These are phyloP conservation scores for Creolimax fragrantissima DNA, from an alignment of 78 protist species.

Conservation along the genomic window DNA sequence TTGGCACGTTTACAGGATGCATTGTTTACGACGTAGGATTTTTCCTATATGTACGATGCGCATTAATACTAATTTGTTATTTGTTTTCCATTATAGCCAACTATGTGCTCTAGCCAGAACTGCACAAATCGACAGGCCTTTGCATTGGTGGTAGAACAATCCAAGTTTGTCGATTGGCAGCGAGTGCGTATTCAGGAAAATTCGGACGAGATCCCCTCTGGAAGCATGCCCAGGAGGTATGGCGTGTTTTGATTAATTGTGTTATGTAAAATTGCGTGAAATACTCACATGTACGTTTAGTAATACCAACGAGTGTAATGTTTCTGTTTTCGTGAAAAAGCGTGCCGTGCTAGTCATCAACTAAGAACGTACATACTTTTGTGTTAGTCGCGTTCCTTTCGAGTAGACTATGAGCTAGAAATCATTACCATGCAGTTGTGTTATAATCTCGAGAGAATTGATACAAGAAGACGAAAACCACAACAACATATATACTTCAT, in stretches of 20 bases:
- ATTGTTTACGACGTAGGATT: neutral
- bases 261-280: neutral
- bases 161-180: slow-evolving; percentile 92
- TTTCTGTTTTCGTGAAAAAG: too few species aligned
- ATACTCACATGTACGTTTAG: neutral
- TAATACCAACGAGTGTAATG: too few species aligned
- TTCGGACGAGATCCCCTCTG: slow-evolving; percentile 77
- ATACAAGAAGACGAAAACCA: too few species aligned
- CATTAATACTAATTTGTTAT: too few species aligned
- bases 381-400: too few species aligned
- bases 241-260: too few species aligned
- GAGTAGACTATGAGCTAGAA: too few species aligned
- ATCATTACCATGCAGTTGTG: too few species aligned
- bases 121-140: slow-evolving; percentile 68
- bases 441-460: too few species aligned
- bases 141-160: slow-evolving; percentile 49
- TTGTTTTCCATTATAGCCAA: slow-evolving; percentile 33
- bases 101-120: slow-evolving; percentile 43
- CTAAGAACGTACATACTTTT: too few species aligned
- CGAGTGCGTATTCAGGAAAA: slow-evolving; percentile 74
- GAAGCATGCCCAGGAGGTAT: slow-evolving; percentile 86
- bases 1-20: neutral
- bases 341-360: too few species aligned
- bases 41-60: too few species aligned
- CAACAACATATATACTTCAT: neutral